phyloP scores from a whole-genome alignment of 106 monocot genomes.

The Apostasia shenzhenica region DNA sequence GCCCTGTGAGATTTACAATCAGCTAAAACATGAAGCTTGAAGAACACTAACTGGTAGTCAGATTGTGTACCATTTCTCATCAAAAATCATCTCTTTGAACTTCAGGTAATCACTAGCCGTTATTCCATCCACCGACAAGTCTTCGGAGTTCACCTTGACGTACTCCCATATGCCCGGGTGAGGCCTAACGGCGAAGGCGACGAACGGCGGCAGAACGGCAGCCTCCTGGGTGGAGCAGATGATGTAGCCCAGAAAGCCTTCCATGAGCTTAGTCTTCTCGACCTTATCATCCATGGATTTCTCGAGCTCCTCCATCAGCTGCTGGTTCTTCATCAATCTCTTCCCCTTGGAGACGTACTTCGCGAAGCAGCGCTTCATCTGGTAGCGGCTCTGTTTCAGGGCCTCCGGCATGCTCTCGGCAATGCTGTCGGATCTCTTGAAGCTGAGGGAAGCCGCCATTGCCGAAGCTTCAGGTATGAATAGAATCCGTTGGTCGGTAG shows the following conservation, averaged over 20 bases:
- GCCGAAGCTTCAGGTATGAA: not conserved
- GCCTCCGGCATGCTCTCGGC: constrained; percentile 91
- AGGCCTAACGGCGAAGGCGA: constrained; percentile 74
- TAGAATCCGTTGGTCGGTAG: constrained; percentile 1
- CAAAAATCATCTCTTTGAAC: constrained; percentile 70
- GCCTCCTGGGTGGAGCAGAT: constrained; percentile 96
- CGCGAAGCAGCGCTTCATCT: constrained; percentile 89
- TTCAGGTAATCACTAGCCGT: constrained; percentile 67
- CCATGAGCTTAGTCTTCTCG: constrained; percentile 78
- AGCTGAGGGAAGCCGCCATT: constrained; percentile 34
- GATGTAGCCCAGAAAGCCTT: constrained; percentile 91
- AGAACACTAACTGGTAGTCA: not conserved
- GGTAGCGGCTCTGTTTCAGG: constrained; percentile 79
- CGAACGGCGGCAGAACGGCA: constrained; percentile 62
- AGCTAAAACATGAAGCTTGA: too few species aligned
- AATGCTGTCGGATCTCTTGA: constrained; percentile 81
- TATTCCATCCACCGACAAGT: constrained; percentile 72
- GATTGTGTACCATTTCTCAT: constrained; percentile 68
- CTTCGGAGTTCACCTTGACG: constrained; percentile 65
- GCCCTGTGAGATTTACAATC: constrained; percentile 36
- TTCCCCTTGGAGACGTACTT: constrained; percentile 27
- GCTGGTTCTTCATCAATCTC: constrained; percentile 83
- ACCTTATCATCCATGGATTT: constrained; percentile 76
- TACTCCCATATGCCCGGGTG: constrained; percentile 94
- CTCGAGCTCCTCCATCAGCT: constrained; percentile 78